phyloP scores from a whole-genome alignment of 345 rosid species.

The Aegle marmelos region DNA sequence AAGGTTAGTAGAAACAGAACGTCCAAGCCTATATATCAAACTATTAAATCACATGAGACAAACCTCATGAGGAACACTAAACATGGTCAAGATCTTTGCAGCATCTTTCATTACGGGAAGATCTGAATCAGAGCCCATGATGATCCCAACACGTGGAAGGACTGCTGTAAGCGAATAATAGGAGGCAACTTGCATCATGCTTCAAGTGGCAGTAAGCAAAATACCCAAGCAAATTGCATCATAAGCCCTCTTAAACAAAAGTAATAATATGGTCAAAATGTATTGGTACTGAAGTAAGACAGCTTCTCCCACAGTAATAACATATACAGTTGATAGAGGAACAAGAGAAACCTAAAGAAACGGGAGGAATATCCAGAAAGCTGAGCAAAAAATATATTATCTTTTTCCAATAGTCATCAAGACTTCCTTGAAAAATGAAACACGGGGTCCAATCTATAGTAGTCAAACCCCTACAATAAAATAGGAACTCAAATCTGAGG shows the following conservation, averaged over 20 bases:
- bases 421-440: not conserved
- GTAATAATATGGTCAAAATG: not conserved
- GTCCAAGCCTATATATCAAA: not conserved
- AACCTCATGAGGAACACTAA: constrained; percentile 80
- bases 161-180: constrained; percentile 40
- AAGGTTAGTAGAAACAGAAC: not conserved
- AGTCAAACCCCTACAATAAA: not conserved
- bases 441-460: not conserved
- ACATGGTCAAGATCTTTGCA: constrained; percentile 58
- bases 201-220: not conserved
- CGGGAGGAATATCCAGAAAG: not conserved
- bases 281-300: not conserved
- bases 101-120: constrained; percentile 98
- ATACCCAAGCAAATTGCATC: not conserved
- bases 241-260: not conserved
- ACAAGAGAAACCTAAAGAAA: not conserved
- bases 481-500: not conserved
- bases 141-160: constrained; percentile 72
- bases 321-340: not conserved
- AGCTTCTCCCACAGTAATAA: not conserved
- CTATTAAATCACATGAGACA: not conserved
- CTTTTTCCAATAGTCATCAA: not conserved
- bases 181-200: constrained; percentile 3
- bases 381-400: too few relatives aligned
- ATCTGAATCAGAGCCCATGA: constrained; percentile 97